Evolutionary conservation across 2,329 filamentous ascomycete species (phyloP).

Genomic region (Aspergillus melleus): DNA sequence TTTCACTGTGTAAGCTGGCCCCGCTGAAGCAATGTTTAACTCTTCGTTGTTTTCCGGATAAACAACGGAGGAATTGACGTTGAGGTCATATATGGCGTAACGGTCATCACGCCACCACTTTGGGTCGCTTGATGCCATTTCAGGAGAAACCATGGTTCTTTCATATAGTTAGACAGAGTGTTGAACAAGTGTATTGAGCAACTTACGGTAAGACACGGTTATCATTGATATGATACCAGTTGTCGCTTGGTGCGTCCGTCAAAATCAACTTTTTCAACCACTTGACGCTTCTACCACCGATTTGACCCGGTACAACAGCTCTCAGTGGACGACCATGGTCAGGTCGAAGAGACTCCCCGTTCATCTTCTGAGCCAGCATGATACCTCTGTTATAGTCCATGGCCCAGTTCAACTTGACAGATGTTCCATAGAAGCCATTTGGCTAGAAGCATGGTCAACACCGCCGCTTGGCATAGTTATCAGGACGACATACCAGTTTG

Average conservation of each 20-base stretch:
- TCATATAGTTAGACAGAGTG: slow-evolving; percentile 5
- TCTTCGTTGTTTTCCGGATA: slow-evolving; percentile 77
- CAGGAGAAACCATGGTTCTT: slow-evolving; percentile 76
- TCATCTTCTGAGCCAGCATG: slow-evolving; percentile 88
- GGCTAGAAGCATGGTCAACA: slow-evolving; percentile 49
- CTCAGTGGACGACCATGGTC: slow-evolving; percentile 86
- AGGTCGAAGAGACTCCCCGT: slow-evolving; percentile 74
- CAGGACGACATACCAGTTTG: slow-evolving; percentile 56
- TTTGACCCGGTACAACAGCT: slow-evolving; percentile 84
- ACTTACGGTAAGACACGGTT: slow-evolving; percentile 76
- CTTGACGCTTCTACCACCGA: slow-evolving; percentile 89
- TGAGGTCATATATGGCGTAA: slow-evolving; percentile 91
- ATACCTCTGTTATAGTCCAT: slow-evolving; percentile 81
- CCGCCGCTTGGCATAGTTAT: neutral
- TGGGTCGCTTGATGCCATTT: slow-evolving; percentile 71
- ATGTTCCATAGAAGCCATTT: slow-evolving; percentile 87
- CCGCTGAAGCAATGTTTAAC: slow-evolving; percentile 51
- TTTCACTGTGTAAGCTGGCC: slow-evolving; percentile 62
- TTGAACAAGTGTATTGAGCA: neutral
- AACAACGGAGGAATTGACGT: slow-evolving; percentile 78
- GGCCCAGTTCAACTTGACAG: slow-evolving; percentile 83
- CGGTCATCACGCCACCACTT: slow-evolving; percentile 85
- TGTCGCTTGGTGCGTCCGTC: slow-evolving; percentile 76
- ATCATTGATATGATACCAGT: slow-evolving; percentile 95
- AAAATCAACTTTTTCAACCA: slow-evolving; percentile 83